Evolutionary conservation across 352 stramenopile genomes (phyloP).

Genomic region (Pythium coloratum): DNA sequence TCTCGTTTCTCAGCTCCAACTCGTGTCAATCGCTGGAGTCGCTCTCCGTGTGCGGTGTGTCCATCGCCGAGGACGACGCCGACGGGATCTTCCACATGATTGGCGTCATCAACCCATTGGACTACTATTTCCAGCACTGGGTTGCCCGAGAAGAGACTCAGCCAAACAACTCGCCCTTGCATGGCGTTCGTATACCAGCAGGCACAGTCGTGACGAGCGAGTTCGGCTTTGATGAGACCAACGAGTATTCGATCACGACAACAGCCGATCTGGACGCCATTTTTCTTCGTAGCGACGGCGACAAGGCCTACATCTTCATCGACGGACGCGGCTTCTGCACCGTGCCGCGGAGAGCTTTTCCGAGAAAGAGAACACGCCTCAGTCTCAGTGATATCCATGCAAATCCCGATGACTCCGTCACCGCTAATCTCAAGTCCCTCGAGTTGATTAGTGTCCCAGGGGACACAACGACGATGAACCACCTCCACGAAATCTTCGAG

Average conservation of each 20-base stretch:
- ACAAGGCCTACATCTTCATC: background rate
- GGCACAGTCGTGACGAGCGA: background rate
- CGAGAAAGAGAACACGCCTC: background rate
- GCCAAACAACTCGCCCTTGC: background rate
- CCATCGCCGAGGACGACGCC: background rate
- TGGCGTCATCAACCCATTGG: background rate
- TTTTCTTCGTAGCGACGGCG: background rate
- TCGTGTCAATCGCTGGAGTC: background rate
- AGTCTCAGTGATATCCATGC: background rate
- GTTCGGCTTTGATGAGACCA: background rate
- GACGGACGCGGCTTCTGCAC: background rate
- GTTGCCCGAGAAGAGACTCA: too few species aligned
- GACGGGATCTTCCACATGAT: constrained; percentile 1
- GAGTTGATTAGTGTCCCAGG: background rate
- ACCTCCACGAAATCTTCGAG: background rate
- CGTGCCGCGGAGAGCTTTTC: background rate
- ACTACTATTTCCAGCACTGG: background rate
- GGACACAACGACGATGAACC: background rate
- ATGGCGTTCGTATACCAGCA: background rate
- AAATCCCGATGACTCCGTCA: background rate
- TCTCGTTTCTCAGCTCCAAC: background rate
- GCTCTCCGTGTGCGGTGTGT: background rate
- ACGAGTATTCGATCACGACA: background rate
- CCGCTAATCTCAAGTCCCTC: background rate
- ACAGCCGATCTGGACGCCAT: background rate